Base-by-base conservation (phyloP, 768 basidiomycete genomes). In the Boletus rex-veris region DNA sequence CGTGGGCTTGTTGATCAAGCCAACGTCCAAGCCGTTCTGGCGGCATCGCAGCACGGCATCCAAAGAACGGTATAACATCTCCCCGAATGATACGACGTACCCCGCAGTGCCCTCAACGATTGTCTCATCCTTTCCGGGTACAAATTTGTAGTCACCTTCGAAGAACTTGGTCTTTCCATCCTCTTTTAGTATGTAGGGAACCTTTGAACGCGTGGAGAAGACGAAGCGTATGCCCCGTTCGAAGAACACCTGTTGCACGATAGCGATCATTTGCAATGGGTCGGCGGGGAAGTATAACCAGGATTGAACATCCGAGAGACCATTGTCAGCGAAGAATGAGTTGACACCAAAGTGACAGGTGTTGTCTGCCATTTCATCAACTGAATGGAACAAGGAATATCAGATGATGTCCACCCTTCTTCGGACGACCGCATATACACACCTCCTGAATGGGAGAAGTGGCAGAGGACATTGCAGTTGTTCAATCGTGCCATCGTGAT, bases 401-500 rank as follows among this genome's bases (percentile, higher is more conserved):
- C 18, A 54, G 52, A 46, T 7, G n/a, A 39, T n/a, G 37, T 5
- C 6, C 9, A 19, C 11, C 10, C 6, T 4, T 10, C 31, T 10
- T 18, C 12, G 19, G 15, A 47, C 8, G 33, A 44, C 18, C 35
- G 61, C 21, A 44, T 28, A 71, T 38, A 62, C 80, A 49, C 67
- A 86, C 85, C 84, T 57, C 91, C 92, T 21, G 90, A 86, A 72
- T 94, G 92, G 21, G 90, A 92, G 75, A 92, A 94, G 73, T 94
- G 92, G 63, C 79, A 86, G 21, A 94, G 80, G 9, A 93, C 85
- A 64, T 93, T 94, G 76, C 88, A 89, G 61, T 88, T 79, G 71
- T 94, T 94, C 68, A 94, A 71, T 49, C 92, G 82, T n/a, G 92
- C 92, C 92, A 93, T 94, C 11, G 92, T 93, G 48, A 92, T 74